Evolutionary conservation across 2,329 filamentous ascomycete species (phyloP), one percentile per base, ranked within the genome.

Genomic region (Paraconiothyrium brasiliense): DNA sequence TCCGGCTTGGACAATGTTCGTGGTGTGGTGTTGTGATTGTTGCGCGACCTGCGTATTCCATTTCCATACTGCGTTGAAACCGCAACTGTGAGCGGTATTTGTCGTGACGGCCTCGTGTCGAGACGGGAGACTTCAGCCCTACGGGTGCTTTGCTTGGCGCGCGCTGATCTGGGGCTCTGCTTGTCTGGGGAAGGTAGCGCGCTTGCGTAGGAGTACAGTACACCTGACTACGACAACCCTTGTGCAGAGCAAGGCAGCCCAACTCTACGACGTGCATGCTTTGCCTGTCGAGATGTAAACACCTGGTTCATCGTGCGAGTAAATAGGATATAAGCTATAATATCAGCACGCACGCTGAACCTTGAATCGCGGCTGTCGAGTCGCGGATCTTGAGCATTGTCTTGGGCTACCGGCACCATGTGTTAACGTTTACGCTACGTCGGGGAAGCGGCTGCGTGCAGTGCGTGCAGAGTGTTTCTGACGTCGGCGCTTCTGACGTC

Each of bases 81-180:
- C 14, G 32, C 3, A 24, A 32, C 24, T 51, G 49, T 20, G 9
- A 37, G 1, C 11, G 50, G 50, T 8, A 6, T 22, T 44, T 54
- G 51, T 32, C 37, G 24, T 34, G 44, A 14, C 16, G 51, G 10
- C 22, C 54, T 56, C 54, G 54, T 14, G 37, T 56, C 43, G 54
- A 47, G 43, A n/a, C 3, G 16, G 8, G 1, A 10, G 24, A 10
- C 3, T 14, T 56, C 54, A 56, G 54, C 54, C 54, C 54, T 56
- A 56, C 54, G 54, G 52, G 20, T 52, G 51, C 39, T 20, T 14
- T 22, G 41, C n/a, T 20, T 47, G 54, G 30, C 43, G 54, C 41
- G 51, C 30, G 43, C 54, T 48, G 54, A 48, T 56, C 54, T 32
- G 54, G 54, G 54, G 54, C n/a, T 20, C 20, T 44, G 51, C 32